Base-by-base conservation (phyloP, 257 asterid species). In the Nicotiana benthamiana region DNA sequence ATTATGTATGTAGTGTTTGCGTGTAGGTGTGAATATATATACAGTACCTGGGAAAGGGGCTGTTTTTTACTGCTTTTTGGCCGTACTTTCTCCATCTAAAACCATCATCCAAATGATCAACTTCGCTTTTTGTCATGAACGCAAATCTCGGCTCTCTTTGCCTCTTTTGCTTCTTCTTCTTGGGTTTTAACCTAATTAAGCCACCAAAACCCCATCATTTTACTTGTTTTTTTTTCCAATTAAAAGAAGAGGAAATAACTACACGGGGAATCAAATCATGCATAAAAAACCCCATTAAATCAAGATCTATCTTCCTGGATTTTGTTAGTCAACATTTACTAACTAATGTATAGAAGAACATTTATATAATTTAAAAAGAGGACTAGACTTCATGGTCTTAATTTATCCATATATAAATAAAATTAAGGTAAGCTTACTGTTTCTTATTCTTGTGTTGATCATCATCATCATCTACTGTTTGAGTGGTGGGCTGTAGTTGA, bases 71-170 rank as follows among this genome's bases (percentile, higher is more conserved):
- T 32, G 98, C 96, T 85, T 95, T 95, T 83, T 92, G 97, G 62
- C 98, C 99, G 86, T 93, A 95, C 87, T 95, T 95, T 87, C 97
- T 90, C 98, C 97, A 95, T 92, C 97, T 88, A 83, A 84, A 95
- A 4, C 99, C 98, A 89, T 95, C 99, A 82, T 95, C 99, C 88
- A 93, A 87, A 83, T 93, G 88, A 89, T 95, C 98, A 34, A 92
- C 88, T 46, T 92, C 97, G 77, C 92, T 92, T 93, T 94, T 94
- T 36, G 98, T 95, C 95, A 89, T 88, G 97, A 95, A 95, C 82
- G 99, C 98, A 88, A 92, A 90, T 91, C 98, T 89, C 74, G 94
- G 89, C 28, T 89, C 95, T 78, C 88, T 95, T 88, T 88, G 84
- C 93, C 90, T 87, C 82, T 91, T 93, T 67, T 80, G 89, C 77